Evolutionary conservation across 179 eudicot species (phyloP), one percentile per base, ranked within the genome.

Genomic region (Spergularia azorica): DNA sequence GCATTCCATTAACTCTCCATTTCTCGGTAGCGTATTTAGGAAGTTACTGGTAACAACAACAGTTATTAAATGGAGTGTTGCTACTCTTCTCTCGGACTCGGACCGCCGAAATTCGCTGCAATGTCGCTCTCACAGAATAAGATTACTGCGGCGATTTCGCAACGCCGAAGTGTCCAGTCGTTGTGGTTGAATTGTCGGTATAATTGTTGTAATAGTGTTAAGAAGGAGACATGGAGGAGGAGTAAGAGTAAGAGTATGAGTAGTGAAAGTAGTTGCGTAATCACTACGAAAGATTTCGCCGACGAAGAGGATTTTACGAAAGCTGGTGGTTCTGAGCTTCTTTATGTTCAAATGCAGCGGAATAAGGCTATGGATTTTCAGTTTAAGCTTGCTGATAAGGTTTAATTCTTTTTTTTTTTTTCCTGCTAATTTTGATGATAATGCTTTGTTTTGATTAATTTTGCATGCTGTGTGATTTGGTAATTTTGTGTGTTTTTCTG

Each of bases 291-390:
- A 56, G 88, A 70, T 9, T 92, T 86, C 66, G 92, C 94, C 0
- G 92, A 94, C 18, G 96, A 94, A 41, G 96, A 94, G 62, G 98
- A 94, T 83, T 94, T 76, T 69, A 81, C 90, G 17, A 94, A 94
- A 75, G 98, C 90, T 10, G 98, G 98, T 9, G 98, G 98, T 13
- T 90, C 97, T 1, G 91, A 94, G 86, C 79, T 94, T n/a, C 32
- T 90, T 9, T 90, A 84, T 76, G 98, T 94, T 59, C 88, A 92
- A 89, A 90, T 94, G 98, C 98, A 94, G 76, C 92, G 84, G 87
- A 85, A 84, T 3, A 94, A 94, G 74, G 32, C 58, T 20, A 90
- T 94, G 97, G 89, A 86, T 78, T 54, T 63, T 1, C 96, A 92
- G 79, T 86, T 90, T 65, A 92, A 79, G 57, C 89, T 94, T 66